Evolutionary conservation across 768 basidiomycete species (phyloP), one percentile per base, ranked within the genome.

Genomic region (Suillus sp.): DNA sequence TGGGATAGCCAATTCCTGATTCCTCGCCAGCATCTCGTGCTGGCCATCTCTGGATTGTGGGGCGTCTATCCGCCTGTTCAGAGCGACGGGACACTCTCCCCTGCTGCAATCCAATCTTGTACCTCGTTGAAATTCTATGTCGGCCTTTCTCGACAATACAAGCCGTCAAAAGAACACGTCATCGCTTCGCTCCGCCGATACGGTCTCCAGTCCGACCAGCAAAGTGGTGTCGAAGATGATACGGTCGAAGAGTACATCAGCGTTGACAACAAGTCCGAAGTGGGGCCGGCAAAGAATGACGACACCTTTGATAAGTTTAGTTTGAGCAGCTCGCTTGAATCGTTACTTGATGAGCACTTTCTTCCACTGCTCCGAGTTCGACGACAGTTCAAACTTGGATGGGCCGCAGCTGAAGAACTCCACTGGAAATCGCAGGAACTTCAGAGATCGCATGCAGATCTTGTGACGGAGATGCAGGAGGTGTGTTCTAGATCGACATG

Each of bases 1-100:
- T 92, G 90, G 90, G 90, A 92, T 68, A 79, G 84, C 16, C 82
- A 82, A 10, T 80, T 91, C 6, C 78, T 91, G 25, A 78, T 84
- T 5, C 79, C 81, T 35, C 76, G 82, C 14, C 83, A 84, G 25
- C 79, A 89, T 74, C 78, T 92, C 54, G 84, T 84, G 6, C 80
- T 91, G n/a, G 79, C 91, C 32, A 84, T 91, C 37, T 84, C 84
- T 20, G 85, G 87, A 8, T 77, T 84, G 62, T 74, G 77, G 25
- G 80, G 82, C 2, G 68, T 79, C 54, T 86, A 88, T 74, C 88
- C 87, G n/a, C 73, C 83, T 48, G 63, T 88, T 47, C 69, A 76
- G 56, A 65, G 71, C 3, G 80, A 82, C 59, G 86, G 82, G 14
- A 73, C 71, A 1, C 80, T 82, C 38, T 69, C 67, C 5, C n/a